Evolutionary conservation across 768 basidiomycete genomes (phyloP).

Genomic region (Dioszegia hungarica): DNA sequence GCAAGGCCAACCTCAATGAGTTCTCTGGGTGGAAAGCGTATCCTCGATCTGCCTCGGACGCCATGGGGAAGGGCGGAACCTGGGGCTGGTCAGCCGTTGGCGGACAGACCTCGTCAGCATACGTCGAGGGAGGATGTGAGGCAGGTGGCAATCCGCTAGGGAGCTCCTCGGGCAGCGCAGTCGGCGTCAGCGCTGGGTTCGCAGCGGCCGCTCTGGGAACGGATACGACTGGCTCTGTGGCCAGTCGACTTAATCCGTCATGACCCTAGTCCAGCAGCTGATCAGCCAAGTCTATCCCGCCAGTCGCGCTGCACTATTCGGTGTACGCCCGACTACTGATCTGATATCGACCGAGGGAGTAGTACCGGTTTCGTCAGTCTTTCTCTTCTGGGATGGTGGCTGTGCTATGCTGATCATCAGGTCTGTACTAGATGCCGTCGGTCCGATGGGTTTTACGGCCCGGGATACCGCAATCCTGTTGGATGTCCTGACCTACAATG

Average conservation of each 20-base stretch:
- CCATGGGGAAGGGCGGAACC: neutral
- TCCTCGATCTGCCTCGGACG: neutral
- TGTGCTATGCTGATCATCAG: neutral
- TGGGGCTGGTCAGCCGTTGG: constrained; percentile 14
- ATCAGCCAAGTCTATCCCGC: constrained; percentile 11
- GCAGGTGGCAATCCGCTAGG: constrained; percentile 2
- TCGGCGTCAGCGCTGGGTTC: constrained; percentile 15
- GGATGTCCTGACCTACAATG: constrained; percentile 19
- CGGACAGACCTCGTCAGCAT: constrained; percentile 13
- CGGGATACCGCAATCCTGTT: constrained; percentile 22
- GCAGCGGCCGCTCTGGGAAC: constrained; percentile 6
- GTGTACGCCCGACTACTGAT: constrained; percentile 28
- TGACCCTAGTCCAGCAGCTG: neutral
- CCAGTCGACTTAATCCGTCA: neutral
- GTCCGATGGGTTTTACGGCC: constrained; percentile 17
- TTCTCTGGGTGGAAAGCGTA: constrained; percentile 9
- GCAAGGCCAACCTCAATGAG: constrained; percentile 19
- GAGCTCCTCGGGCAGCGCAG: constrained; percentile 13
- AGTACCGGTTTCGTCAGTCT: constrained; percentile 17
- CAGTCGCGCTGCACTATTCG: constrained; percentile 30
- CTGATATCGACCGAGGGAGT: constrained; percentile 21
- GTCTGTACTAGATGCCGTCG: constrained; percentile 15
- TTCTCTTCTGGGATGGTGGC: neutral
- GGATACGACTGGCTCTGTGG: constrained; percentile 19
- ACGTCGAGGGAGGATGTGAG: constrained; percentile 7